phyloP scores from a whole-genome alignment of 192 early-diverging fungal genomes.

The Dimargaris xerosporica region DNA sequence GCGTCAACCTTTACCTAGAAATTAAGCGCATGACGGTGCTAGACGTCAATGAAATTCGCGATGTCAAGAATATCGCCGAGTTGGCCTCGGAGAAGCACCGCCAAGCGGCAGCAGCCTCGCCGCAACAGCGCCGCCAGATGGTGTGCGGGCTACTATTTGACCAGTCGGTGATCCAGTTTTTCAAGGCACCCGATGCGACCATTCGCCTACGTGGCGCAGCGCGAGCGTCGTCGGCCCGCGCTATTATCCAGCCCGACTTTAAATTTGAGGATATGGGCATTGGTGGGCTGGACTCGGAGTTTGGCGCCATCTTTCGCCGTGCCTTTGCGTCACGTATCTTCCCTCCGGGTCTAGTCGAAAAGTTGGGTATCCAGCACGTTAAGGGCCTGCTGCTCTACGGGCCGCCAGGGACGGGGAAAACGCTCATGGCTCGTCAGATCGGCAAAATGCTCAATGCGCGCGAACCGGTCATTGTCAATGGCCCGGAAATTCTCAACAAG shows the following conservation, averaged over 20 bases:
- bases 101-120: neutral
- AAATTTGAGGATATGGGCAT: slow-evolving; percentile 94
- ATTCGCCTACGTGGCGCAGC: slow-evolving; percentile 61
- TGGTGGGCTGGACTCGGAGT: slow-evolving; percentile 80
- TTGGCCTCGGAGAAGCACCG: neutral
- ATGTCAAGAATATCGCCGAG: slow-evolving; percentile 9
- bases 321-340: slow-evolving; percentile 97
- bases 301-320: slow-evolving; percentile 88
- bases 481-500: slow-evolving; percentile 93
- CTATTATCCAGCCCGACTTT: slow-evolving; percentile 80
- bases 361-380: slow-evolving; percentile 71
- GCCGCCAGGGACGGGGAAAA: slow-evolving; percentile 76
- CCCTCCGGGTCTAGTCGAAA: slow-evolving; percentile 75
- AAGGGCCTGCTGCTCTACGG: slow-evolving; percentile 79
- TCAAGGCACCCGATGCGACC: slow-evolving; percentile 50
- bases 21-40: slow-evolving; percentile 30
- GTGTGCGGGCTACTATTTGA: slow-evolving; percentile 50
- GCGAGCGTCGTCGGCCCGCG: slow-evolving; percentile 25
- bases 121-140: neutral
- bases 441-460: slow-evolving; percentile 99
- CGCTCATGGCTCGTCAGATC: slow-evolving; percentile 91
- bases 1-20: slow-evolving; percentile 39
- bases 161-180: slow-evolving; percentile 51
- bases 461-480: slow-evolving; percentile 89
- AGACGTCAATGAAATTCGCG: slow-evolving; percentile 17